These are phyloP conservation scores for Polychaeton citri DNA, from an alignment of 2,329 filamentous ascomycete genomes.

Conservation along the genomic window DNA sequence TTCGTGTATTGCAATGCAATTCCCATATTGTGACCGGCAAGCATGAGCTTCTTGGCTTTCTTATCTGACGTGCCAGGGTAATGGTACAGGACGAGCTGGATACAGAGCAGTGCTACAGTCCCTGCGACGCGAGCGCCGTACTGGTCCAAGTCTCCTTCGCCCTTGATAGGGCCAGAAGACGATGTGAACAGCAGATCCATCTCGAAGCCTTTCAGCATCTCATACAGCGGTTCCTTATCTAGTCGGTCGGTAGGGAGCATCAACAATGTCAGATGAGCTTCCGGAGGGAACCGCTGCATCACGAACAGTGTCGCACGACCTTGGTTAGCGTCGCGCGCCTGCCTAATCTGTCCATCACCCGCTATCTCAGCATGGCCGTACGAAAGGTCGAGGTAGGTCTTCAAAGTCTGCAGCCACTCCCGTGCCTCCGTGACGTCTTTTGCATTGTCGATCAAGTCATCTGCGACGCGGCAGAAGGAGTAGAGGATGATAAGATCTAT, in stretches of 20 bases:
- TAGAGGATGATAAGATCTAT: slow-evolving; percentile 58
- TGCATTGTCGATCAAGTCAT: slow-evolving; percentile 60
- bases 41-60: slow-evolving; percentile 33
- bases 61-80: slow-evolving; percentile 21
- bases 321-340: slow-evolving; percentile 16
- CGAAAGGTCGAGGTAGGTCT: slow-evolving; percentile 41
- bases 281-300: slow-evolving; percentile 37
- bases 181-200: slow-evolving; percentile 49
- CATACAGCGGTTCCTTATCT: slow-evolving; percentile 45
- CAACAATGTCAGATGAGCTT: slow-evolving; percentile 41
- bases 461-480: slow-evolving; percentile 60
- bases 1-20: slow-evolving; percentile 66
- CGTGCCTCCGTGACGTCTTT: slow-evolving; percentile 37
- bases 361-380: slow-evolving; percentile 24
- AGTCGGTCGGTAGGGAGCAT: slow-evolving; percentile 47
- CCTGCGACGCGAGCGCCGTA: slow-evolving; percentile 60
- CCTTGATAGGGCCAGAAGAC: slow-evolving; percentile 38
- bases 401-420: slow-evolving; percentile 46
- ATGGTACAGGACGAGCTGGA: slow-evolving; percentile 53
- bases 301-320: slow-evolving; percentile 26
- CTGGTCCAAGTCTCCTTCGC: slow-evolving; percentile 43
- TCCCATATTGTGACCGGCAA: slow-evolving; percentile 53
- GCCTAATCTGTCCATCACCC: slow-evolving; percentile 3
- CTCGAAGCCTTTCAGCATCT: slow-evolving; percentile 53
- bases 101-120: slow-evolving; percentile 55